Evolutionary conservation across 2,329 filamentous ascomycete genomes (phyloP).

Genomic region (Diplodia mutila): DNA sequence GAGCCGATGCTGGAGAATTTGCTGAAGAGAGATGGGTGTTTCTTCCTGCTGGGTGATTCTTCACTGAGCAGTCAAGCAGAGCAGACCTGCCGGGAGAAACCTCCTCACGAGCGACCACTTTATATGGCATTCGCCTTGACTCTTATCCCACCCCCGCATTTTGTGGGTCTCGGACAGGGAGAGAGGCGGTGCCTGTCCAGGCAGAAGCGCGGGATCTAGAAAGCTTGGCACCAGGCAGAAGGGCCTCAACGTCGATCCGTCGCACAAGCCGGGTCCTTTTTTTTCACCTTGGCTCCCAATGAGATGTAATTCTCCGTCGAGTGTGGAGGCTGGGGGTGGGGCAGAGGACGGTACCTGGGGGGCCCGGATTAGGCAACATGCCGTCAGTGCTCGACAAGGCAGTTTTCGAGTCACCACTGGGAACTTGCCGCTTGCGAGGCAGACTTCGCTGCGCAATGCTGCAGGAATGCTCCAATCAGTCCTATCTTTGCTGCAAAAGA

Average conservation of each 20-base stretch:
- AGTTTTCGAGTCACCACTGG: neutral
- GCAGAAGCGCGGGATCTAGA: neutral
- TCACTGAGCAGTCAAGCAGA: neutral
- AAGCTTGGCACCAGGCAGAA: conserved; percentile 15
- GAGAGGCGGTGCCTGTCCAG: neutral
- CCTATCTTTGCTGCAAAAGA: neutral
- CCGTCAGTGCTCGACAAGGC: neutral
- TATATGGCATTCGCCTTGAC: neutral
- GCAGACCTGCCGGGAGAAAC: neutral
- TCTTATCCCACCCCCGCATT: conserved; percentile 5
- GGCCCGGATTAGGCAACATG: neutral
- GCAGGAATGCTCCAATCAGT: neutral
- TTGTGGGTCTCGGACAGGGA: neutral
- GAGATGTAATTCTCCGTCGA: too few relatives aligned
- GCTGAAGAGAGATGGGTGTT: neutral
- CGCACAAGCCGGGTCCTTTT: neutral
- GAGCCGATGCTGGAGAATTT: too few relatives aligned
- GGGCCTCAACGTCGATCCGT: neutral
- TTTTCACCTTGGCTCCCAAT: too few relatives aligned
- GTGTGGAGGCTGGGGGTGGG: too few relatives aligned
- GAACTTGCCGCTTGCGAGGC: neutral
- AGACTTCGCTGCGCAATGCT: neutral
- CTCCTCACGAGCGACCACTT: neutral
- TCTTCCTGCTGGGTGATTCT: neutral
- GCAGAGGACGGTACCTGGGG: neutral